Conservation (phyloP, 2,329 filamentous ascomycete genomes). For the Pseudogymnoascus sp. region DNA sequence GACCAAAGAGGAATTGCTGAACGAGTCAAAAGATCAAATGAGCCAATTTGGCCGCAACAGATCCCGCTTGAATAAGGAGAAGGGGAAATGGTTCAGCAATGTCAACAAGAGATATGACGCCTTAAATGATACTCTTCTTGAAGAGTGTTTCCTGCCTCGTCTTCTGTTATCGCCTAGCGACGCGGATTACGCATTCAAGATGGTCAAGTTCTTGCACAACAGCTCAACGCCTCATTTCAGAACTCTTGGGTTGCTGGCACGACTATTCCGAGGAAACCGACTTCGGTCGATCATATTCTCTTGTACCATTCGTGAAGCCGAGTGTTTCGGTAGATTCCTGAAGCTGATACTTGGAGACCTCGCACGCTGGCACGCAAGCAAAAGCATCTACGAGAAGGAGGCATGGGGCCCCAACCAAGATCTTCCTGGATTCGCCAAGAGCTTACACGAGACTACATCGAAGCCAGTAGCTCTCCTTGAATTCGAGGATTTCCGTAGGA, state of each 20-base stretch:
- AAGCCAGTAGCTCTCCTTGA: slow-evolving; percentile 66
- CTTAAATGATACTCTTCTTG: slow-evolving; percentile 69
- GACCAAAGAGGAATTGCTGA: slow-evolving; percentile 59
- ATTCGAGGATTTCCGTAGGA: slow-evolving; percentile 76
- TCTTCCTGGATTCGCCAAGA: slow-evolving; percentile 71
- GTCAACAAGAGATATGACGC: slow-evolving; percentile 54
- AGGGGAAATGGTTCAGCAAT: slow-evolving; percentile 67
- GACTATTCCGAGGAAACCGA: slow-evolving; percentile 75
- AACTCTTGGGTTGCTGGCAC: slow-evolving; percentile 73
- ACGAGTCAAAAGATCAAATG: slow-evolving; percentile 64
- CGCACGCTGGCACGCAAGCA: slow-evolving; percentile 73
- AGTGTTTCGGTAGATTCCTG: slow-evolving; percentile 87
- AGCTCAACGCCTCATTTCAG: slow-evolving; percentile 80
- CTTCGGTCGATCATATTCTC: slow-evolving; percentile 78
- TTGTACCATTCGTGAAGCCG: slow-evolving; percentile 82
- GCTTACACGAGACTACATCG: slow-evolving; percentile 56
- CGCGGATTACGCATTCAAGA: slow-evolving; percentile 78
- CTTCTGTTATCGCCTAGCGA: slow-evolving; percentile 77
- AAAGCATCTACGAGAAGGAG: slow-evolving; percentile 70
- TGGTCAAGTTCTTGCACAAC: slow-evolving; percentile 81
- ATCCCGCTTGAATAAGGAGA: slow-evolving; percentile 64
- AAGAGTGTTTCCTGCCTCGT: slow-evolving; percentile 88
- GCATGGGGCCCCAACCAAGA: slow-evolving; percentile 59
- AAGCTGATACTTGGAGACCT: slow-evolving; percentile 75
- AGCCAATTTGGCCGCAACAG: slow-evolving; percentile 59